These are phyloP conservation scores for Phaeoacremonium minimum DNA, from an alignment of 2,329 filamentous ascomycete species.

Conservation along the genomic window DNA sequence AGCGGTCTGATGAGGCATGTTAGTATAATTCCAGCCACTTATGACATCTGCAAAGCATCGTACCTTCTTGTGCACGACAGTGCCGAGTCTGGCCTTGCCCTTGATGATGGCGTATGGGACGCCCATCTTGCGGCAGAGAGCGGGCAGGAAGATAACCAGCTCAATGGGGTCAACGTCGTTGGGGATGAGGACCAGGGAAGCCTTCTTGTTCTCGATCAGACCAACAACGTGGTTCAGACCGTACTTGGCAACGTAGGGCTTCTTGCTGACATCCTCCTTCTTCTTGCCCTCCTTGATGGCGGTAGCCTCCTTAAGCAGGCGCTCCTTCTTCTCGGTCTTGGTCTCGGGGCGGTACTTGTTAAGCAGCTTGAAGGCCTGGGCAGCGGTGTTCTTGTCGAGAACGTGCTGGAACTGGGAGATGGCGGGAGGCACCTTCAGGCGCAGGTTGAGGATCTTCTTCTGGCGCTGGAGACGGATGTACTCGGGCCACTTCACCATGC, in stretches of 20 bases:
- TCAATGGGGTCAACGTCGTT: conserved; percentile 99
- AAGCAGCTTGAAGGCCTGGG: conserved; percentile 97
- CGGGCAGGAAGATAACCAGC: conserved; percentile 97
- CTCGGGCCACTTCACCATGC: conserved; percentile 99
- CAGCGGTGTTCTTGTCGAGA: conserved; percentile 93
- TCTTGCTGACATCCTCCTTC: conserved; percentile 99
- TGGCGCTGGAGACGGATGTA: conserved; percentile 97
- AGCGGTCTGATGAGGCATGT: conserved; percentile 75
- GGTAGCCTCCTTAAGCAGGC: conserved; percentile 95
- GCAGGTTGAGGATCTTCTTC: conserved; percentile 94
- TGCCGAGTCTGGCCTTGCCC: conserved; percentile 98
- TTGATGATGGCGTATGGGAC: conserved; percentile 98
- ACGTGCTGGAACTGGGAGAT: conserved; percentile 98
- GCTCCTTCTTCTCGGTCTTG: conserved; percentile 99
- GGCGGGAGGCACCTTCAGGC: conserved; percentile 95
- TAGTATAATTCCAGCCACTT: too few relatives aligned
- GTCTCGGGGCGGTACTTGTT: conserved; percentile 99
- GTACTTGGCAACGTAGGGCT: conserved; percentile 99
- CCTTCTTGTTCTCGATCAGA: conserved; percentile 99
- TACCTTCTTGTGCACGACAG: conserved; percentile 99
- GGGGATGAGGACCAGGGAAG: conserved; percentile 93
- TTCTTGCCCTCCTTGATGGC: conserved; percentile 99
- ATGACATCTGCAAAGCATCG: too few relatives aligned
- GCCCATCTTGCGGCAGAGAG: conserved; percentile 99
- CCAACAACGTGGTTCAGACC: conserved; percentile 99